phyloP scores from a whole-genome alignment of 345 rosid species.

The Noccaea bulbosa region DNA sequence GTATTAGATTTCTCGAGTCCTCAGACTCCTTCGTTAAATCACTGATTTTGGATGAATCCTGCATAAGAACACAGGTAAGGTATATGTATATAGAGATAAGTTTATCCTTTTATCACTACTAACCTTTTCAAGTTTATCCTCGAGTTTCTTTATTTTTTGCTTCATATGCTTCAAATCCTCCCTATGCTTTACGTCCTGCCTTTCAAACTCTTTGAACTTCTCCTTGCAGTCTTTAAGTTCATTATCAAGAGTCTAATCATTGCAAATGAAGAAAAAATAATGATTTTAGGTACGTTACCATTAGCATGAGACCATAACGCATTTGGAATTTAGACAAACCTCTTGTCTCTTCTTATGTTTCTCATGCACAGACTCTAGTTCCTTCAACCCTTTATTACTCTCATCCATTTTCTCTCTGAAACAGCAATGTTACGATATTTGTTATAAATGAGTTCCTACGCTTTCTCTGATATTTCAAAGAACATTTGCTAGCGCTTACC shows the following conservation, averaged over 20 bases:
- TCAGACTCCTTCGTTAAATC: conserved; percentile 69
- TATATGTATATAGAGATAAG: conserved; percentile 16
- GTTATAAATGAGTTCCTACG: conserved; percentile 8
- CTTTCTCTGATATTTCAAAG: conserved; percentile 3
- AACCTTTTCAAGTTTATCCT: conserved; percentile 87
- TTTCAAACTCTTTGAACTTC: conserved; percentile 91
- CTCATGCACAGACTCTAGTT: conserved; percentile 74
- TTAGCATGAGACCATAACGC: conserved; percentile 21
- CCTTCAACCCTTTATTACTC: conserved; percentile 65
- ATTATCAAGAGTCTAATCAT: conserved; percentile 75
- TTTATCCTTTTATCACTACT: conserved; percentile 27
- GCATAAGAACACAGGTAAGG: conserved; percentile 44
- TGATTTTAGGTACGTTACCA: conserved; percentile 9
- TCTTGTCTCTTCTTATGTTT: conserved; percentile 75
- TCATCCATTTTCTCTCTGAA: conserved; percentile 80
- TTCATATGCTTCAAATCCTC: conserved; percentile 93
- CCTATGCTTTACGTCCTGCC: conserved; percentile 89
- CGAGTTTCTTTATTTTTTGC: conserved; percentile 93
- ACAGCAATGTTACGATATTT: conserved; percentile 23
- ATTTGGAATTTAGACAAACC: conserved; percentile 54
- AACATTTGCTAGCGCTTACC: conserved; percentile 48
- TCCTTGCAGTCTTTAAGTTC: conserved; percentile 75
- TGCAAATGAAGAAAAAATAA: conserved; percentile 25
- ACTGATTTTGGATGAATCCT: conserved; percentile 77
- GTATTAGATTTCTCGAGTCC: conserved; percentile 64